Base-by-base conservation (phyloP, 208 protist species). In the Leishmania arabica region DNA sequence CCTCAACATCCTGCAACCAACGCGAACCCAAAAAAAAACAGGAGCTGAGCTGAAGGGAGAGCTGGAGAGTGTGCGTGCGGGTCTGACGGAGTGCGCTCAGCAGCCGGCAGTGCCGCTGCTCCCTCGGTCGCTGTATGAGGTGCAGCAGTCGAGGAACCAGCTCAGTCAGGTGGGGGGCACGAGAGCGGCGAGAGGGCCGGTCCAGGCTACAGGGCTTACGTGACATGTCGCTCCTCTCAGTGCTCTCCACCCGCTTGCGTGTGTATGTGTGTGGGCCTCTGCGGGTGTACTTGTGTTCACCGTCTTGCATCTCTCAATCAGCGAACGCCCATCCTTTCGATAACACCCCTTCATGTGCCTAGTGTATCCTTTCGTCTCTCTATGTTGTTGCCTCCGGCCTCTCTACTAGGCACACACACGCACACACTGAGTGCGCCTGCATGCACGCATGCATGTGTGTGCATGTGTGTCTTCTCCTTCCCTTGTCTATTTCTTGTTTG, bases 1-100 rank as follows among this genome's bases (percentile, higher is more conserved):
- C 54, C 34, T 84, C 73, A 54, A 84, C 34, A 37, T 84, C 17
- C 75, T 79, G 47, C 73, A 68, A 31, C 75, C 80, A 8, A 49
- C 17, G 77, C 42, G 34, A 80, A 77, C 13, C 21, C 69, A 54
- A 2, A 51, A 78, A 78, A 87, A 81, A 78, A 21, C 11, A 54
- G 24, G 51, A 4, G 37, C 27, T 7, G 65, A 37, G 19, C 1
- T 62, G 54, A 15, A 47, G 15, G 31, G 40, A 24, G 24, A 78
- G 60, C 37, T 7, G 37, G 60, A 70, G 40, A 76, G 24, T n/a
- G 56, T 31, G 19, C 65, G 13, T 42, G 34, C 58, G 21, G 27
- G 21, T 64, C 58, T 64, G 7, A 27, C 6, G 11, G 58, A 31
- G 58, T 31, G 21, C 58, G 27, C n/a, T 13, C 58, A 64, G n/a